A percentile compares a stretch with the other conserved stretches of the same genome.
Evolutionary conservation across 352 stramenopile species (phyloP).

Genomic region (Phytophthora vignae): DNA sequence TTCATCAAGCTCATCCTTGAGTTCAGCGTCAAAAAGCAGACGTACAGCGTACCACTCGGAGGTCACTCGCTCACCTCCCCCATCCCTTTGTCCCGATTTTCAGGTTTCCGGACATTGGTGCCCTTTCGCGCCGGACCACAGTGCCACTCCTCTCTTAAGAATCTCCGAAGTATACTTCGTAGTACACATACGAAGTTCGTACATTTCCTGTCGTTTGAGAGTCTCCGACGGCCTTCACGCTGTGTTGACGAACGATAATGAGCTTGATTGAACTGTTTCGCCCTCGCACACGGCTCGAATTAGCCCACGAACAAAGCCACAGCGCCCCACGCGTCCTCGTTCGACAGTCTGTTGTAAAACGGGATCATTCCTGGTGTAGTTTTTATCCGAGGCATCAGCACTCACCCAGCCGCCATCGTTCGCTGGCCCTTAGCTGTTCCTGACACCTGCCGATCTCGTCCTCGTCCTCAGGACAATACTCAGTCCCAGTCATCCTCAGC

Average conservation of each 20-base stretch:
- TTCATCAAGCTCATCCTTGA: neutral
- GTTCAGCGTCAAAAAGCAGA: neutral
- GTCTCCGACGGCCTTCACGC: neutral
- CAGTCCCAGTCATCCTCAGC: neutral
- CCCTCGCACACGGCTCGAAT: neutral
- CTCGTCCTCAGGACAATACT: constrained; percentile 5
- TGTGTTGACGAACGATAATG: constrained; percentile 6
- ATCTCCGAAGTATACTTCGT: neutral
- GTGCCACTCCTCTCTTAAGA: neutral
- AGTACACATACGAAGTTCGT: neutral
- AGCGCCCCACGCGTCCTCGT: neutral
- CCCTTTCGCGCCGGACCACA: neutral
- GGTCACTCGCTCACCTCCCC: neutral
- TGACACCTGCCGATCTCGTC: neutral
- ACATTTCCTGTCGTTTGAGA: neutral
- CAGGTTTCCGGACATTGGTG: neutral
- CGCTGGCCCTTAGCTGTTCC: neutral
- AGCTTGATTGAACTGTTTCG: neutral
- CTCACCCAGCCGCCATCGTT: neutral
- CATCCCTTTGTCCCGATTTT: neutral
- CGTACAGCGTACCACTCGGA: neutral
- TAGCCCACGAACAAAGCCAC: neutral
- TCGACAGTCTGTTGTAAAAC: neutral
- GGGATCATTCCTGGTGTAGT: neutral
- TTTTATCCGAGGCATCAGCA: constrained; percentile 2